Evolutionary conservation across 352 stramenopile genomes (phyloP).

Genomic region (Pythium scleroteichum): DNA sequence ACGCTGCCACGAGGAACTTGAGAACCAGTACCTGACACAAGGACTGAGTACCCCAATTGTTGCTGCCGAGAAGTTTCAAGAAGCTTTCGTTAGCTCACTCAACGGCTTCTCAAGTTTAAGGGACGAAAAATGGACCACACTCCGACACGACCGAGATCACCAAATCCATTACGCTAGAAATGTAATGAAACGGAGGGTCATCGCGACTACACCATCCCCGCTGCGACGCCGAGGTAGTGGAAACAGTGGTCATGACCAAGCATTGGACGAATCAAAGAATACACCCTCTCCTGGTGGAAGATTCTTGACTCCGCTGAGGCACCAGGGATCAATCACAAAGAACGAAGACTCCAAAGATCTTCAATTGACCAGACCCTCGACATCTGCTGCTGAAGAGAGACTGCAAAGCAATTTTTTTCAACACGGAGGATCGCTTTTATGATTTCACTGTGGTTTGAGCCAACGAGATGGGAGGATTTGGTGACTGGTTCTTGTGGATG

Average conservation of each 20-base stretch:
- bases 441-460: too few relatives aligned
- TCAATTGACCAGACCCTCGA: too few relatives aligned
- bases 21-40: slow-evolving; percentile 55
- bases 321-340: not conserved
- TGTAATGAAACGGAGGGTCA: slow-evolving; percentile 34
- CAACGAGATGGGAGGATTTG: too few relatives aligned
- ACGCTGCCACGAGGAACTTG: slow-evolving; percentile 33
- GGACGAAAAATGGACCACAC: slow-evolving; percentile 47
- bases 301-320: not conserved
- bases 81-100: slow-evolving; percentile 63
- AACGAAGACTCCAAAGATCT: too few relatives aligned
- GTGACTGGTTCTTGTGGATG: too few relatives aligned
- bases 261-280: too few relatives aligned
- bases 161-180: slow-evolving; percentile 41
- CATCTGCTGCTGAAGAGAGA: too few relatives aligned
- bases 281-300: not conserved
- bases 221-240: slow-evolving; percentile 4
- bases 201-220: slow-evolving; percentile 33
- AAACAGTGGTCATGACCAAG: not conserved
- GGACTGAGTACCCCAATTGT: slow-evolving; percentile 38
- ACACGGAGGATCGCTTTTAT: too few relatives aligned
- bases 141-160: slow-evolving; percentile 48
- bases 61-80: slow-evolving; percentile 50
- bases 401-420: too few relatives aligned
- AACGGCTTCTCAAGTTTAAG: slow-evolving; percentile 45